A percentile compares a stretch with the other conserved stretches of the same genome.
Conservation (phyloP, 257 asterid species). For the Scutellaria barbata region DNA sequence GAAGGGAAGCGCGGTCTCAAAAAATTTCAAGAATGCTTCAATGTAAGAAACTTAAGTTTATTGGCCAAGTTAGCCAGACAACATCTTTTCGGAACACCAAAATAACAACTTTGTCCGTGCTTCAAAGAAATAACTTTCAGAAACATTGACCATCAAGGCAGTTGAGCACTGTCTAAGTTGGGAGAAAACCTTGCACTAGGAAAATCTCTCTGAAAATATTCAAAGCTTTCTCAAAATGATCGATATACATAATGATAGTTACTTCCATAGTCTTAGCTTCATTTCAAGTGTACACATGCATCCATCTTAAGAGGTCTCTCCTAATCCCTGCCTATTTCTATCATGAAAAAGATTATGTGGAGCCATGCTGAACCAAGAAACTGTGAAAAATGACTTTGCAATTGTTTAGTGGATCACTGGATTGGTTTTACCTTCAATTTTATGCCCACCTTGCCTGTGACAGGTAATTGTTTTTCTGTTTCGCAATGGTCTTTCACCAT, state of each 20-base stretch:
- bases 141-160: neutral
- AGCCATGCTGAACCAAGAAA: neutral
- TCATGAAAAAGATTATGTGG: neutral
- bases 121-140: neutral
- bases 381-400: neutral
- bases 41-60: constrained; percentile 3
- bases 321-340: constrained; percentile 19
- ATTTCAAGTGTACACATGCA: neutral
- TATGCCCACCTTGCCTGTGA: constrained; percentile 2
- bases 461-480: constrained; percentile 18
- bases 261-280: constrained; percentile 10
- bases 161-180: neutral
- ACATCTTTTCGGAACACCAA: constrained; percentile 5
- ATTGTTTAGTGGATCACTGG: constrained; percentile 19
- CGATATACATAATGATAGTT: neutral
- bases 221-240: constrained; percentile 14
- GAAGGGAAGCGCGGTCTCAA: neutral
- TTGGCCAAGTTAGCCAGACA: neutral
- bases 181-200: neutral
- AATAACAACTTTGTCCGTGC: neutral
- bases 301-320: constrained; percentile 17
- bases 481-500: constrained; percentile 10
- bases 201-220: constrained; percentile 3
- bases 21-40: neutral
- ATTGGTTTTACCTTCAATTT: constrained; percentile 13